Evolutionary conservation across 2,329 filamentous ascomycete genomes (phyloP), one percentile per base, ranked within the genome.

Genomic region (Thielaviopsis ethacetica): DNA sequence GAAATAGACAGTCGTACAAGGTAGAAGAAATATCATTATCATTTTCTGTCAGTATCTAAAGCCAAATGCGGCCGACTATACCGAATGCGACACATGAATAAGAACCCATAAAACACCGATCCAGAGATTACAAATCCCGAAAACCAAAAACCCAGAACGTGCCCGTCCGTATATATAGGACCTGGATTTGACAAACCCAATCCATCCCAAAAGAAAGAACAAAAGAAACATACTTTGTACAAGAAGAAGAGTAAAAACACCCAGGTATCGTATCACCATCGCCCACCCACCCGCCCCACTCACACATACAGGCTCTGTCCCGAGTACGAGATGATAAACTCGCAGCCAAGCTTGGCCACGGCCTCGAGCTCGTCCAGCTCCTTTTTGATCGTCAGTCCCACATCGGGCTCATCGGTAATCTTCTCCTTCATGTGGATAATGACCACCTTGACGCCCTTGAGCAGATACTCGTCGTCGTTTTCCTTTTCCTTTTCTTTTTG

Each of bases 391-490:
- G 72, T 77, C 3, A 88, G 82, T 0, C 71, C 41, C 75, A 79
- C 1, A 78, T 81, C 54, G 73, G 81, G 80, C 0, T 82, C 88
- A 67, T 95, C 90, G 9, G 77, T 75, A 59, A 96, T 73, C 22
- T 80, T 85, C 63, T 97, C 91, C 69, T 98, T 98, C 66, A 97
- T 81, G 68, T 98, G 93, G 44, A 97, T 97, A 59, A 97, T 82
- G 55, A 96, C 83, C 1, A 98, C 75, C 63, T 83, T 86, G 27
- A 97, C 68, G 0, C 89, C 90, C 57, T 76, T 74, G 4, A 98
- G 75, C 6, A 83, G 83, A 66, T 67, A 60, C 5, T 62, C 64
- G n/a, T 67, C 49, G 1, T 66, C 62, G 19, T 60, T 63, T 34
- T 58, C 64, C 4, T 62, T 62, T 54, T 53, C 57, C 15, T 50